phyloP scores from a whole-genome alignment of 1,284 basidiomycete species.

The Porodaedalea pini region DNA sequence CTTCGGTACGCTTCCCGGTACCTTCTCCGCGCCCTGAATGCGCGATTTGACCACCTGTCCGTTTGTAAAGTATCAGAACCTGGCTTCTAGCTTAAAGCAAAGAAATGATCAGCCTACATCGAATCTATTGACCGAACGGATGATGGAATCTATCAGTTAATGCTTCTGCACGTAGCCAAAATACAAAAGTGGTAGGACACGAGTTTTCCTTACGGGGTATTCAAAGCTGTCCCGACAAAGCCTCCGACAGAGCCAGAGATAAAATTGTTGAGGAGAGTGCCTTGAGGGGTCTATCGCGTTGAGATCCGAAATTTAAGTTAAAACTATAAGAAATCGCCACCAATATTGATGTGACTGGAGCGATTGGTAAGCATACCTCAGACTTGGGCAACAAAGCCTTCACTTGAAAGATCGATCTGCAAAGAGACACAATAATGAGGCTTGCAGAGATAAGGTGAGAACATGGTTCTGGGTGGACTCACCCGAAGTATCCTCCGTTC shows the following conservation, averaged over 20 bases:
- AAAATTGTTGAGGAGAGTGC: conserved; percentile 87
- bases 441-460: conserved; percentile 20
- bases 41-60: conserved; percentile 91
- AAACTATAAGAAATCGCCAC: conserved; percentile 9
- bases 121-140: conserved; percentile 39
- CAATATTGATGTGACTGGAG: background rate
- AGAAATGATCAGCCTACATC: conserved; percentile 41
- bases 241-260: conserved; percentile 88
- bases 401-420: conserved; percentile 78
- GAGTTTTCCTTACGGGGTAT: conserved; percentile 59
- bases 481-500: conserved; percentile 93
- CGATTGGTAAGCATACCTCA: conserved; percentile 45
- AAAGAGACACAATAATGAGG: background rate
- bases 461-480: conserved; percentile 9
- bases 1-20: conserved; percentile 69
- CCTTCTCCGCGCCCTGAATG: conserved; percentile 74
- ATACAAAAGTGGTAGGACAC: background rate
- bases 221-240: conserved; percentile 79
- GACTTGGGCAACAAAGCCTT: conserved; percentile 79
- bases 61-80: background rate
- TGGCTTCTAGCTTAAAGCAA: background rate
- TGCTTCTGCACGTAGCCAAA: background rate
- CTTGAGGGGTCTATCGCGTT: conserved; percentile 55
- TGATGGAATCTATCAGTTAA: background rate
- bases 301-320: conserved; percentile 1